These are phyloP conservation scores for Lenwebbia sp. DNA, from an alignment of 345 rosid species.

Conservation along the genomic window DNA sequence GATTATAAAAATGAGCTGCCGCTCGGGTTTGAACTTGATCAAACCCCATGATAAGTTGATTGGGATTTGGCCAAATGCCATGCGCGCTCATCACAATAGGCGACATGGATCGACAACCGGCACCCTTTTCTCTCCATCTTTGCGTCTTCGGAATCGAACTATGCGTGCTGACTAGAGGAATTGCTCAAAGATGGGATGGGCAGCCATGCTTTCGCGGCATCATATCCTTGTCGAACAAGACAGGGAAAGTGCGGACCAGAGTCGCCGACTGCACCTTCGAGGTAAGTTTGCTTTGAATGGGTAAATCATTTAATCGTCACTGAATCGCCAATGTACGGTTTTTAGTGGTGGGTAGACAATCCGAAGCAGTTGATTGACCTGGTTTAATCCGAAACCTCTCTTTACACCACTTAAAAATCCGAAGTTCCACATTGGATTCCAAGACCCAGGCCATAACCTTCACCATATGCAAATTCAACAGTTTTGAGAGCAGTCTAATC, in stretches of 20 bases:
- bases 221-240: background rate
- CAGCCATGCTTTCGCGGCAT: background rate
- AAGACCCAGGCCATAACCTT: background rate
- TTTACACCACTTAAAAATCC: background rate
- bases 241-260: no score
- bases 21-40: background rate
- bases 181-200: background rate
- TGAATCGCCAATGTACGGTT: no score
- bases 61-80: background rate
- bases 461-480: background rate
- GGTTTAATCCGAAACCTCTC: background rate
- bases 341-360: background rate
- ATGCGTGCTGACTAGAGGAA: background rate
- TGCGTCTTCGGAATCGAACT: background rate
- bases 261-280: no score
- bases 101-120: background rate
- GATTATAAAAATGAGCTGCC: no score
- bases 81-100: background rate
- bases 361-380: background rate
- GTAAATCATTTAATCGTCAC: no score
- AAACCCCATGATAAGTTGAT: background rate
- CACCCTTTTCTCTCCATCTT: background rate
- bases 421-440: background rate
- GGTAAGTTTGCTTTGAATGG: no score
- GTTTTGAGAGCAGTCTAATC: background rate